A percentile compares a stretch with the other conserved stretches of the same genome.
Evolutionary conservation across 2,329 filamentous ascomycete species (phyloP).

Genomic region (Endocalyx cinctus): DNA sequence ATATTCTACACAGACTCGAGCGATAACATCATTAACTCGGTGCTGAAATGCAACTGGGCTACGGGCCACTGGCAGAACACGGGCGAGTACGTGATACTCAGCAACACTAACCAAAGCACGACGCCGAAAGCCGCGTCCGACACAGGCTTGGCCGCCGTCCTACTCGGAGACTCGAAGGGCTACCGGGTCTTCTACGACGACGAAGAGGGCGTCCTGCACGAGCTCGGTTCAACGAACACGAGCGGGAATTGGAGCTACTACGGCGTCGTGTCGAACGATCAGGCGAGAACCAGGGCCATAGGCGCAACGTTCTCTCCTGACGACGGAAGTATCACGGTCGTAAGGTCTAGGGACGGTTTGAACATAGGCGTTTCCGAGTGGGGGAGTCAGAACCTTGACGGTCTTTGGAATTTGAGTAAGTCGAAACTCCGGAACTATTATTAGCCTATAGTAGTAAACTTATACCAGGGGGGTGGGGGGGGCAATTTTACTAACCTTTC

Average conservation of each 20-base stretch:
- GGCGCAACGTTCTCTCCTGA: constrained; percentile 21
- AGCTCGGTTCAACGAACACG: constrained; percentile 25
- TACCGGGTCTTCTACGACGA: constrained; percentile 37
- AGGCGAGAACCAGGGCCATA: constrained; percentile 23
- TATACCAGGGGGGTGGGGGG: too few species aligned
- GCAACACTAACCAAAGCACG: too few species aligned
- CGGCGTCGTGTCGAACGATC: constrained; percentile 28
- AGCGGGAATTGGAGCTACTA: constrained; percentile 24
- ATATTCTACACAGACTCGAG: constrained; percentile 29
- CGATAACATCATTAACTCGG: constrained; percentile 27
- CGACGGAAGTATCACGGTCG: constrained; percentile 29
- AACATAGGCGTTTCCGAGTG: constrained; percentile 29
- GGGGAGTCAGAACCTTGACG: constrained; percentile 21
- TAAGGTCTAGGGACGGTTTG: constrained; percentile 25
- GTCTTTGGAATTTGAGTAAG: constrained; percentile 30
- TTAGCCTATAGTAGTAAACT: too few species aligned
- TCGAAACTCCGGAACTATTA: too few species aligned
- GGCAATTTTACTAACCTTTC: too few species aligned
- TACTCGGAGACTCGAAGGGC: constrained; percentile 27
- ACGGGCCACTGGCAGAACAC: constrained; percentile 28
- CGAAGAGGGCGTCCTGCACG: constrained; percentile 23
- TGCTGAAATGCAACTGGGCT: constrained; percentile 29
- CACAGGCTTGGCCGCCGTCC: constrained; percentile 26
- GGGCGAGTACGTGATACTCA: constrained; percentile 28
- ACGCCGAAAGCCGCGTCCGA: constrained; percentile 20